phyloP scores from a whole-genome alignment of 2,329 filamentous ascomycete species.

The Colletotrichum zoysiae region DNA sequence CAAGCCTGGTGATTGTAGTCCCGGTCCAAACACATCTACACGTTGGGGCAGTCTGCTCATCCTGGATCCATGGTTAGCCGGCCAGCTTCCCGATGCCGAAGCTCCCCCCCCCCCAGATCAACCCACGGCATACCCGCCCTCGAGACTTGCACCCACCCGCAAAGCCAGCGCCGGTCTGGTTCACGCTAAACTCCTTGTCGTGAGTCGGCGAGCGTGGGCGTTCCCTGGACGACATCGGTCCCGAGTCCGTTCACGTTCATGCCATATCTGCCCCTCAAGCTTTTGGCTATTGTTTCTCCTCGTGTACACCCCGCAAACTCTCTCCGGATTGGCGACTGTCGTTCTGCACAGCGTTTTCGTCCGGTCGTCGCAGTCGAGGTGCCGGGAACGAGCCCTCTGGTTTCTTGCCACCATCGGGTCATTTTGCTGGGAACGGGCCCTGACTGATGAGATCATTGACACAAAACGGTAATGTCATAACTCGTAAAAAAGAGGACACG shows the following conservation, averaged over 20 bases:
- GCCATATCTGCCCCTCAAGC: slow-evolving; percentile 20
- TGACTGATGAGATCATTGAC: slow-evolving; percentile 24
- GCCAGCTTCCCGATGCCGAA: slow-evolving; percentile 2
- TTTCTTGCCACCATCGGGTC: slow-evolving; percentile 24
- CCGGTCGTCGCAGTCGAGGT: slow-evolving; percentile 19
- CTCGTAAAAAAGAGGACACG: background rate
- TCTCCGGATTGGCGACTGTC: background rate
- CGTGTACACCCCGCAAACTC: slow-evolving; percentile 24
- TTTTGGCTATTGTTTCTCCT: slow-evolving; percentile 21
- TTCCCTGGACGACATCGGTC: slow-evolving; percentile 15
- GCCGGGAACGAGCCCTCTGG: slow-evolving; percentile 21
- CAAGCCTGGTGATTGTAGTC: slow-evolving; percentile 2
- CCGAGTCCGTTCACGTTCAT: slow-evolving; percentile 28
- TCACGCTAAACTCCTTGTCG: slow-evolving; percentile 3
- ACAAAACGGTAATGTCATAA: slow-evolving; percentile 1
- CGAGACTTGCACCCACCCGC: background rate
- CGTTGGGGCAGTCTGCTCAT: slow-evolving; percentile 10
- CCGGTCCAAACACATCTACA: slow-evolving; percentile 24
- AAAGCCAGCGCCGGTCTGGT: slow-evolving; percentile 23
- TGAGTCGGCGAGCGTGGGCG: slow-evolving; percentile 9
- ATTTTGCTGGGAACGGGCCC: slow-evolving; percentile 17
- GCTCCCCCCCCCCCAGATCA: slow-evolving; percentile 3
- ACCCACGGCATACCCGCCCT: slow-evolving; percentile 14
- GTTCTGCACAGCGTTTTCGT: slow-evolving; percentile 6
- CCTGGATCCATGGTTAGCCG: slow-evolving; percentile 26